Percentiles rank a stretch among this genome's conserved stretches.
phyloP scores from a whole-genome alignment of 257 asterid genomes.

The Scutellaria galericulata region DNA sequence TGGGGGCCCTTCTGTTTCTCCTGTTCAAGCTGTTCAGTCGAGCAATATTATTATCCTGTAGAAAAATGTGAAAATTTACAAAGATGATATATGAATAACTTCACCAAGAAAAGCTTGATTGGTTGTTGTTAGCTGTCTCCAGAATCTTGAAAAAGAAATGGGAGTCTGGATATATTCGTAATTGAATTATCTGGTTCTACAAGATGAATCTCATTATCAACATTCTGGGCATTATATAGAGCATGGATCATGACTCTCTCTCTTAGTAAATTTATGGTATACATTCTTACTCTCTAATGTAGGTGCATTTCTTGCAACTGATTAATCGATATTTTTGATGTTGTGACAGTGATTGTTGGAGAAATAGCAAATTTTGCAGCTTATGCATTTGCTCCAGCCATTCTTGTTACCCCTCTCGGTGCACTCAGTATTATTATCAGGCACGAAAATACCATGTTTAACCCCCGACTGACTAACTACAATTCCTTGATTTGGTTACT shows the following conservation, averaged over 20 bases:
- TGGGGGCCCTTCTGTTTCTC: too few species aligned
- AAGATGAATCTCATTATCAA: too few species aligned
- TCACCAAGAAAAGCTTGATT: background rate
- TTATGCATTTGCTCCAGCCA: conserved; percentile 97
- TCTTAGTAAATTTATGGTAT: background rate
- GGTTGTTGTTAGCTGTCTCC: background rate
- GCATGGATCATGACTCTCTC: background rate
- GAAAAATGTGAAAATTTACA: background rate
- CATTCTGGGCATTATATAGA: background rate
- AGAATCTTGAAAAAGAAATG: conserved; percentile 11
- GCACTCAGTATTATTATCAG: conserved; percentile 96
- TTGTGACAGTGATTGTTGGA: conserved; percentile 82
- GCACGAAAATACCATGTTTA: conserved; percentile 43
- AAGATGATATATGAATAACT: background rate
- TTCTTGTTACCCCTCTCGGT: conserved; percentile 93
- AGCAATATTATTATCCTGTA: background rate
- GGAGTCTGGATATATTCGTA: background rate
- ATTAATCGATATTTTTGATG: conserved; percentile 30
- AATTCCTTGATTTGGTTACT: conserved; percentile 37
- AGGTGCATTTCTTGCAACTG: conserved; percentile 5
- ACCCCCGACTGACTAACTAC: conserved; percentile 28
- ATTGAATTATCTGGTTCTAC: background rate
- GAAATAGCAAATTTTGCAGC: conserved; percentile 95
- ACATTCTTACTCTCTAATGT: conserved; percentile 23
- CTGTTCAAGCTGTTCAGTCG: background rate